These are phyloP conservation scores for Puccinia novopanici DNA, from an alignment of 1,284 basidiomycete genomes.

Conservation along the genomic window DNA sequence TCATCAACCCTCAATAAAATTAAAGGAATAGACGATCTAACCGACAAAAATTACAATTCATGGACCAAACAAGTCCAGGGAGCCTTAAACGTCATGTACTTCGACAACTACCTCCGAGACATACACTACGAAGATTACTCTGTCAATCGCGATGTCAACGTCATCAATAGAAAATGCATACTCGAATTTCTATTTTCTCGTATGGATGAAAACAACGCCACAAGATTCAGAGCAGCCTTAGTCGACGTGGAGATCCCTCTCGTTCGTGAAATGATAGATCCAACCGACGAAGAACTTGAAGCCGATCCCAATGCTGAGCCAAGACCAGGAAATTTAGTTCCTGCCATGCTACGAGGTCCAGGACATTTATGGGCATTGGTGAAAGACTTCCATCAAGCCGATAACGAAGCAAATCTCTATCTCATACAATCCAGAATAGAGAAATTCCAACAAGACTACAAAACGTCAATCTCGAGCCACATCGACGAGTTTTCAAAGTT, in stretches of 20 bases:
- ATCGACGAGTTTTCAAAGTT: not conserved
- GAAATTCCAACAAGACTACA: not conserved
- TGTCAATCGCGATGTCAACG: not conserved
- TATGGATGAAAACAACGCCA: not conserved
- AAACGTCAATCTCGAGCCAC: not conserved
- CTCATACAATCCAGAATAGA: not conserved
- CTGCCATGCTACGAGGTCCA: not conserved
- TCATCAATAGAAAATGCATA: not conserved
- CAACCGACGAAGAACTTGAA: not conserved
- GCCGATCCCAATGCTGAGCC: not conserved
- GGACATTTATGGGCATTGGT: not conserved
- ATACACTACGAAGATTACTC: not conserved
- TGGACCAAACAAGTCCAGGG: not conserved
- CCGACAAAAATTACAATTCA: not conserved
- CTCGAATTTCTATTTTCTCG: not conserved
- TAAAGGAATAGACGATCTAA: not conserved
- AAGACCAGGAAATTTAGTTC: not conserved
- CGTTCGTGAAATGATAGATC: not conserved
- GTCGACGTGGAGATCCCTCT: not conserved
- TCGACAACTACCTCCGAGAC: not conserved
- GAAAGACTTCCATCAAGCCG: not conserved
- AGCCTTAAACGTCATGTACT: not conserved
- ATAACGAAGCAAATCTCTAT: too few relatives aligned
- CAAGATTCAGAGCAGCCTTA: too few relatives aligned
- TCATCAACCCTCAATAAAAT: not conserved